Base-by-base conservation (phyloP, 208 protist species). In the Leishmania braziliensis region DNA sequence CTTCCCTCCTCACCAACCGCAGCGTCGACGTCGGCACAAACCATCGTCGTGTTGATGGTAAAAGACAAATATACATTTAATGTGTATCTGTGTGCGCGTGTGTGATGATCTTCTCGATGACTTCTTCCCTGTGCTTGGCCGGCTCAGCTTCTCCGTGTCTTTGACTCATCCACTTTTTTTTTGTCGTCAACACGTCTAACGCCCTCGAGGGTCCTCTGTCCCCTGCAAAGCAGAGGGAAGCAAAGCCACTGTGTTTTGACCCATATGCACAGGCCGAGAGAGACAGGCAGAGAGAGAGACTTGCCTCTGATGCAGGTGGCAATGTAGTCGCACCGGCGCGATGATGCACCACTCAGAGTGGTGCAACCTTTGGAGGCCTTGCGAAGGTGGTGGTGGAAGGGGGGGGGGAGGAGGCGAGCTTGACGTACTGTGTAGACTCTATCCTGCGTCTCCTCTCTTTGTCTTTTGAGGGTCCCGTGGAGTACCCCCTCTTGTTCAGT, bases 391-490 rank as follows among this genome's bases (percentile, higher is more conserved):
- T 33, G 18, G 69, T 10, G 69, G 69, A 53, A 20, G 18, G 69
- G 18, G 43, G 48, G 51, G 20, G 20, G 50, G 70, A 79, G 20
- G 29, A 79, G 4, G 70, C 50, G 46, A 58, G 43, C 33, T 39
- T 26, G 18, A n/a, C 46, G 33, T 53, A 8, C 39, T 29, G 39
- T 53, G 36, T 51, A 26, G n/a, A 8, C 39, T 54, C 20, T 62
- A 63, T 76, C 33, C 56, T 72, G 68, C 81, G 76, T 63, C 20
- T 46, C 69, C 73, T 80, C 78, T 43, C 75, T 76, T 69, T 74
- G 12, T 65, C 43, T 70, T 63, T 63, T 23, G 65, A 16, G 29
- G 69, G 10, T 29, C 3, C 48, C 14, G 43, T 33, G 20, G 9
- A 46, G 4, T 71, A 9, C 29, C 43, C 39, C 39, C 39, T 43